These are phyloP conservation scores for Luzula sylvatica DNA, from an alignment of 176 grass and related monocot genomes.

Conservation along the genomic window DNA sequence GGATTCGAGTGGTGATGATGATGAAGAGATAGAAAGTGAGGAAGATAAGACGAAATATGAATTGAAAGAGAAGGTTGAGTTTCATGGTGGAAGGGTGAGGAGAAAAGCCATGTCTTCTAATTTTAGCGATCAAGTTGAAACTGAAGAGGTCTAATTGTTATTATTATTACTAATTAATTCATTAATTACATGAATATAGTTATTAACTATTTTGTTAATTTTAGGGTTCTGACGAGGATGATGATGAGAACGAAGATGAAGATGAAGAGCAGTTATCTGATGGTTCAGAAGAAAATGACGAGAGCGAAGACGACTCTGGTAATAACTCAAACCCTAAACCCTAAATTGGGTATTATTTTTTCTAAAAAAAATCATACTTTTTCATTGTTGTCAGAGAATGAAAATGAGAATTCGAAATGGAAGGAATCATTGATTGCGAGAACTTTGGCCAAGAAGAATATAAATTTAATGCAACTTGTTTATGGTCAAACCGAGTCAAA, in stretches of 20 bases:
- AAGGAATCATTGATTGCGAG: conserved; percentile 67
- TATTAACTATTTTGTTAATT: conserved; percentile 9
- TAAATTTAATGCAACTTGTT: conserved; percentile 78
- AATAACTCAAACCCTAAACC: conserved; percentile 15
- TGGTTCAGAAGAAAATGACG: conserved; percentile 40
- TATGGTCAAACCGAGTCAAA: conserved; percentile 44
- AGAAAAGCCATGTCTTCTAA: conserved; percentile 70
- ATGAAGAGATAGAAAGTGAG: conserved; percentile 31
- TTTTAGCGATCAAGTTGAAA: conserved; percentile 40
- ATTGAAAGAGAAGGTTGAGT: conserved; percentile 61
- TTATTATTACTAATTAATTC: too few species aligned
- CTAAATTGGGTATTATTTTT: background rate
- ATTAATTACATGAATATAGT: conserved; percentile 9
- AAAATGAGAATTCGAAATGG: conserved; percentile 67
- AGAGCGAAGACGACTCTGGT: conserved; percentile 51
- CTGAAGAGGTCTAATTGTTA: conserved; percentile 22
- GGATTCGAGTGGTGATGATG: conserved; percentile 36
- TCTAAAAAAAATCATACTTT: background rate
- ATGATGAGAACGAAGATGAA: conserved; percentile 30
- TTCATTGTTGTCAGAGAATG: conserved; percentile 35
- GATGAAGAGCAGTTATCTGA: conserved; percentile 41
- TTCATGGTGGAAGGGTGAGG: conserved; percentile 57
- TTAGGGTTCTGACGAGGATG: conserved; percentile 51
- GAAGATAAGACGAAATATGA: conserved; percentile 23
- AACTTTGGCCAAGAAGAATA: conserved; percentile 41